phyloP scores from a whole-genome alignment of 2,329 filamentous ascomycete species.

The Cytospora paraplurivora region DNA sequence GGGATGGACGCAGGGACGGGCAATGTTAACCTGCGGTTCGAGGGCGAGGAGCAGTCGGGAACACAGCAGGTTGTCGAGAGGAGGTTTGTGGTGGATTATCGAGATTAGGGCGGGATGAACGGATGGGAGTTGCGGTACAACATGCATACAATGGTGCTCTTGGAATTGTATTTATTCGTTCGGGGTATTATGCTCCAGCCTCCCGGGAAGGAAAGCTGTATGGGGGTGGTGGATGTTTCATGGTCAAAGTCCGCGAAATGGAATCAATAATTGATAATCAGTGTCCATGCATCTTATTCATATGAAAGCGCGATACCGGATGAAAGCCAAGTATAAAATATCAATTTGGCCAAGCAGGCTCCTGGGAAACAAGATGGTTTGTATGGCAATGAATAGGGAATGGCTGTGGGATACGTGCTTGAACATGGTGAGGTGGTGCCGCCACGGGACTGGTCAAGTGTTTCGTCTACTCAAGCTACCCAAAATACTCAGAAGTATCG shows the following conservation, averaged over 20 bases:
- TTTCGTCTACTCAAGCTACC: not conserved
- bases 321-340: not conserved
- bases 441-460: too few species aligned
- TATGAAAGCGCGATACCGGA: not conserved
- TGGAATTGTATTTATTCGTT: not conserved
- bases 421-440: too few species aligned
- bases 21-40: conserved; percentile 71
- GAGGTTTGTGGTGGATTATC: conserved; percentile 75
- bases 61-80: conserved; percentile 76
- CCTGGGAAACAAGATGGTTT: too few species aligned
- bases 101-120: conserved; percentile 35
- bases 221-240: too few species aligned
- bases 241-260: too few species aligned
- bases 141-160: not conserved
- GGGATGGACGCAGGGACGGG: conserved; percentile 58
- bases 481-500: not conserved
- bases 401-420: too few species aligned
- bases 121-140: not conserved
- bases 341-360: not conserved
- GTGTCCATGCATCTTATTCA: not conserved
- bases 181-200: too few species aligned
- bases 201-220: too few species aligned
- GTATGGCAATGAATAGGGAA: too few species aligned
- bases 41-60: conserved; percentile 74
- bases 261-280: not conserved